Conservation (phyloP, 805 yeast genomes). For the Kockiozyma suomiensis region DNA sequence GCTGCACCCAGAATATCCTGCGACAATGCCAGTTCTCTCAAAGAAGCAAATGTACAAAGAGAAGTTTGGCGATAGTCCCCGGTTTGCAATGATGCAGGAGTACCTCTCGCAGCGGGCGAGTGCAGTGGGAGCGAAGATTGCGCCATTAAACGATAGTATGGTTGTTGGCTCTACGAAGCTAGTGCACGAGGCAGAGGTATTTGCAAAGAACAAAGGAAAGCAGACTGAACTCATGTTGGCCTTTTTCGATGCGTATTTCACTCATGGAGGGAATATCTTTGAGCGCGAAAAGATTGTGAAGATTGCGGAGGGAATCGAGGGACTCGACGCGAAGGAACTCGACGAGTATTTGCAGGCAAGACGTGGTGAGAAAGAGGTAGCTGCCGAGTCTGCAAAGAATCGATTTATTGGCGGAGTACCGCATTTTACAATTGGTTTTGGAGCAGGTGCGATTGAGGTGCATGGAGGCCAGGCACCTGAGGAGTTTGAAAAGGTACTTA, state of each 20-base stretch:
- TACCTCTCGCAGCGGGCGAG: slow-evolving; percentile 13
- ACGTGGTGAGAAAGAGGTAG: slow-evolving; percentile 15
- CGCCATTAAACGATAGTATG: slow-evolving; percentile 4
- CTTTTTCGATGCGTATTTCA: slow-evolving; percentile 25
- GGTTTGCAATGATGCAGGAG: slow-evolving; percentile 14
- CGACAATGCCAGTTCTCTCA: slow-evolving; percentile 4
- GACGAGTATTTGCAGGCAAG: slow-evolving; percentile 10
- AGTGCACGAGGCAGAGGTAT: slow-evolving; percentile 23
- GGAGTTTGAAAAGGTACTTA: slow-evolving; percentile 16
- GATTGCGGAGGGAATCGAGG: slow-evolving; percentile 18
- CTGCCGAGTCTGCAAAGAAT: slow-evolving; percentile 13
- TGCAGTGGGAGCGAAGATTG: slow-evolving; percentile 18
- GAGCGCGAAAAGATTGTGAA: slow-evolving; percentile 8
- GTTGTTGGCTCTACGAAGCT: slow-evolving; percentile 22
- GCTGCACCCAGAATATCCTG: slow-evolving; percentile 14
- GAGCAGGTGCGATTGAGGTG: slow-evolving; percentile 3
- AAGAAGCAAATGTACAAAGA: slow-evolving; percentile 5
- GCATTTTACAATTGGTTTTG: slow-evolving; percentile 19
- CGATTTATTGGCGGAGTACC: slow-evolving; percentile 30
- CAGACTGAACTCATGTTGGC: slow-evolving; percentile 29
- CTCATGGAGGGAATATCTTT: slow-evolving; percentile 18
- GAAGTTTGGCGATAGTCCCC: slow-evolving; percentile 21
- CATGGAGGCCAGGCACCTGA: slow-evolving; percentile 29
- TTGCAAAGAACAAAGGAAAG: slow-evolving; percentile 19
- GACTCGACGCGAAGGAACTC: slow-evolving; percentile 23